These are phyloP conservation scores for Ascoidea tarda DNA, from an alignment of 805 yeast species.

Conservation along the genomic window DNA sequence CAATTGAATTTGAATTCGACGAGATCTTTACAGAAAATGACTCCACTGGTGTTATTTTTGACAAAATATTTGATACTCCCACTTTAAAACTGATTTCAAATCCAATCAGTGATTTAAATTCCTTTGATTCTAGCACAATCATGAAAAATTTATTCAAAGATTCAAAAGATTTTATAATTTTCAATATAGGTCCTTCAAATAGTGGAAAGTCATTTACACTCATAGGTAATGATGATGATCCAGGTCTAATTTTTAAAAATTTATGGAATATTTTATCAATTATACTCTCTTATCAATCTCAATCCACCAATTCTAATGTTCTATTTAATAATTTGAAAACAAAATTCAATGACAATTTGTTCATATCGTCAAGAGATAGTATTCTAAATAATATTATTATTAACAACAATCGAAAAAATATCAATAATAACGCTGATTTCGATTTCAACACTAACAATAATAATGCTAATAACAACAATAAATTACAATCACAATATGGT, in stretches of 20 bases:
- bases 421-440: slow-evolving; percentile 6
- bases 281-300: slow-evolving; percentile 8
- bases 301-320: slow-evolving; percentile 10
- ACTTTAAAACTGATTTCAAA: no score
- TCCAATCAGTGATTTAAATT: no score
- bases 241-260: slow-evolving; percentile 24
- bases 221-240: slow-evolving; percentile 20
- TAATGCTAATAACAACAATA: not conserved
- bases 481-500: slow-evolving; percentile 14
- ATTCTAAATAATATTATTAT: slow-evolving; percentile 12
- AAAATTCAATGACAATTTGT: slow-evolving; percentile 9
- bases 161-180: slow-evolving; percentile 24
- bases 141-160: not conserved
- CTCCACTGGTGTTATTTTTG: no score
- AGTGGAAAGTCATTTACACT: slow-evolving; percentile 32
- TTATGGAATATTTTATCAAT: slow-evolving; percentile 9
- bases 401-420: slow-evolving; percentile 8
- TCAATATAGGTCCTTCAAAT: slow-evolving; percentile 40
- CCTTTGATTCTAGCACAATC: no score
- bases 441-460: slow-evolving; percentile 11
- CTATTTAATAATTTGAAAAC: slow-evolving; percentile 11
- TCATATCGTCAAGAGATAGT: slow-evolving; percentile 9
- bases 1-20: no score
- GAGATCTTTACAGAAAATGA: not conserved
- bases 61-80: no score